Evolutionary conservation across 352 stramenopile species (phyloP).

Genomic region (Aphanomyces stellatus): DNA sequence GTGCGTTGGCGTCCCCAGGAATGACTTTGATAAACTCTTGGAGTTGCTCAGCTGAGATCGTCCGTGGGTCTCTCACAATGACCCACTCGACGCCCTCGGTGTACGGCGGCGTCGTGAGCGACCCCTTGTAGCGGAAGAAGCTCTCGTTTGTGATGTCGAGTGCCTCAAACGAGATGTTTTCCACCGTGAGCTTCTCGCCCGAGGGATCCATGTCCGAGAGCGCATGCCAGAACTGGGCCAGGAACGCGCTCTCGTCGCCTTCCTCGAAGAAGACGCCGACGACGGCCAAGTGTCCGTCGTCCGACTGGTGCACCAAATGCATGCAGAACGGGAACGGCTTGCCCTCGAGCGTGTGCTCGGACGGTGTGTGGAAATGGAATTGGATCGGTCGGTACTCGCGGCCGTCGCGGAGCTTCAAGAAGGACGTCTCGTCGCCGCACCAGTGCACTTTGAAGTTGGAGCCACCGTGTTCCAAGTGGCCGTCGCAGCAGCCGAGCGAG

Average conservation of each 20-base stretch:
- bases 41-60: slow-evolving; percentile 45
- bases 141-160: slow-evolving; percentile 30
- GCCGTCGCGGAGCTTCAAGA: slow-evolving; percentile 39
- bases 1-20: slow-evolving; percentile 34
- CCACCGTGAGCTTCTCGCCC: slow-evolving; percentile 25
- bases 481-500: slow-evolving; percentile 26
- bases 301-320: slow-evolving; percentile 55
- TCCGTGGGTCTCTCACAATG: slow-evolving; percentile 38
- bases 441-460: slow-evolving; percentile 51
- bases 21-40: slow-evolving; percentile 37
- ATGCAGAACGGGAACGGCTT: slow-evolving; percentile 46
- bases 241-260: slow-evolving; percentile 44
- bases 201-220: slow-evolving; percentile 26
- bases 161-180: slow-evolving; percentile 28
- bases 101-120: slow-evolving; percentile 67
- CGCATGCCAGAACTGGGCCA: slow-evolving; percentile 52
- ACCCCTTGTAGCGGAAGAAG: slow-evolving; percentile 53
- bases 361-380: slow-evolving; percentile 58
- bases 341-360: slow-evolving; percentile 60
- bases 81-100: slow-evolving; percentile 64
- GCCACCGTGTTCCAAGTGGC: slow-evolving; percentile 29
- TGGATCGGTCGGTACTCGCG: slow-evolving; percentile 42
- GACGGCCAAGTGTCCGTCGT: slow-evolving; percentile 42
- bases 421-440: slow-evolving; percentile 31
- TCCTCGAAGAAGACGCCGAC: slow-evolving; percentile 51